Evolutionary conservation across 176 grass and related monocot genomes (phyloP).

Genomic region (Raddia distichophylla): DNA sequence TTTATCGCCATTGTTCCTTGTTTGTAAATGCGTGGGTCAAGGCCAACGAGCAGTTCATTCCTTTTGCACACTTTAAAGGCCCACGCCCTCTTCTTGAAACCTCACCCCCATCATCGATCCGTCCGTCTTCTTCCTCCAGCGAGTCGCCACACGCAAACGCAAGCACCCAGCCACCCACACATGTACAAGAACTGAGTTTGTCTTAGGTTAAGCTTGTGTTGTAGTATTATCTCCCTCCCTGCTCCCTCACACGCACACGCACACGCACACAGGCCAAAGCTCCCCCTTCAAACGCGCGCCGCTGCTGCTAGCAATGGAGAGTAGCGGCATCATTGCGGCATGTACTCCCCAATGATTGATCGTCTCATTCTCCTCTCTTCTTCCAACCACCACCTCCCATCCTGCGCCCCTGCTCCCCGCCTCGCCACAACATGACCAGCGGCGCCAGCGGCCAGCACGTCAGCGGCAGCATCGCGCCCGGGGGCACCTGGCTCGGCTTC

Average conservation of each 20-base stretch:
- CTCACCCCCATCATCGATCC: background rate
- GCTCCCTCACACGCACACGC: background rate
- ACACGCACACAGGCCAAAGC: conserved; percentile 57
- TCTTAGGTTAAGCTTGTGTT: background rate
- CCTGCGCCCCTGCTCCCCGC: background rate
- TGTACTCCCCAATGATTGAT: conserved; percentile 94
- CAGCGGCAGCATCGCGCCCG: conserved; percentile 51
- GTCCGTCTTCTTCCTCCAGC: conserved; percentile 44
- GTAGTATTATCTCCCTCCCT: background rate
- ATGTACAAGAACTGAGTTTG: background rate
- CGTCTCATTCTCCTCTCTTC: conserved; percentile 49
- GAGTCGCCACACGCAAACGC: background rate
- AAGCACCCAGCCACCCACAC: background rate
- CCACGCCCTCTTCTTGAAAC: background rate
- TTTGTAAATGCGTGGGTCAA: conserved; percentile 24
- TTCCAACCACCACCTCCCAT: conserved; percentile 25
- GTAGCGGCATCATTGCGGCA: conserved; percentile 70
- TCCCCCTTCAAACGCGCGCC: conserved; percentile 49
- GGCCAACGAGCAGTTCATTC: conserved; percentile 54
- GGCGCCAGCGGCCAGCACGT: conserved; percentile 44
- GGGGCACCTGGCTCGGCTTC: conserved; percentile 79
- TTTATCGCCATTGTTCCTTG: conserved; percentile 58
- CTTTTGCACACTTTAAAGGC: conserved; percentile 71
- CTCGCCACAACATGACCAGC: conserved; percentile 46
- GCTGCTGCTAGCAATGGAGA: conserved; percentile 42